Evolutionary conservation across 75 land plant species (phyloP), one percentile per base, ranked within the genome.

Genomic region (Azolla pinnata): DNA sequence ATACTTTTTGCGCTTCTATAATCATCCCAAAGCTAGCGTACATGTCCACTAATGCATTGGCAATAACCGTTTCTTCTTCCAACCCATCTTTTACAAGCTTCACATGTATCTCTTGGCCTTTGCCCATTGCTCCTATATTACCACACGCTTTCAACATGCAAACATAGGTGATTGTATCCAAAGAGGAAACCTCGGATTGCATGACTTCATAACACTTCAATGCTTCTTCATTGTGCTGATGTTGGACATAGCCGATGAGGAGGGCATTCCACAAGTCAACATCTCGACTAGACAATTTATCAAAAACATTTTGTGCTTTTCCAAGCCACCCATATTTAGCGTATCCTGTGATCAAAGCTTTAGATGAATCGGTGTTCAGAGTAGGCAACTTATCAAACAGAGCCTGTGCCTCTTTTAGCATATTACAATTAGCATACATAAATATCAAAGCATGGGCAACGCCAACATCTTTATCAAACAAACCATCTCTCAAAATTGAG

Each of bases 241-340:
- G 23, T 2, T 64, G 38, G 16, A 44, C 20, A 58, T 30, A 56
- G 1, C 46, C 66, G 16, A 30, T 14, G 28, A 64, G 57, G 63
- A 64, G 31, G 0, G 66, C 62, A 64, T 57, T 64, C 66, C 66
- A 64, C 14, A 28, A 64, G 32, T 8, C 21, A 14, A 26, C 44
- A n/a, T 59, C 64, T 33, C 25, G 14, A 9, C 31, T 7, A 4
- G 8, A n/a, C n/a, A 65, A 24, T 38, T 59, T 35, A 18, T 61
- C 67, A n/a, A 65, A 62, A 28, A 59, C 2, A 61, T 61, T 18
- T 4, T 60, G 64, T 18, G 67, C 65, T 27, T 65, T 33, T 9
- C 5, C 20, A 14, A 59, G 25, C 4, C 28, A 58, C 4, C 67
- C 17, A 40, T 44, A 65, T 19, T 65, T 59, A 12, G 67, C 67